Percentiles rank a stretch among this genome's conserved stretches.
phyloP scores from a whole-genome alignment of 495 filamentous ascomycete genomes.

The Cairneyella variabilis region DNA sequence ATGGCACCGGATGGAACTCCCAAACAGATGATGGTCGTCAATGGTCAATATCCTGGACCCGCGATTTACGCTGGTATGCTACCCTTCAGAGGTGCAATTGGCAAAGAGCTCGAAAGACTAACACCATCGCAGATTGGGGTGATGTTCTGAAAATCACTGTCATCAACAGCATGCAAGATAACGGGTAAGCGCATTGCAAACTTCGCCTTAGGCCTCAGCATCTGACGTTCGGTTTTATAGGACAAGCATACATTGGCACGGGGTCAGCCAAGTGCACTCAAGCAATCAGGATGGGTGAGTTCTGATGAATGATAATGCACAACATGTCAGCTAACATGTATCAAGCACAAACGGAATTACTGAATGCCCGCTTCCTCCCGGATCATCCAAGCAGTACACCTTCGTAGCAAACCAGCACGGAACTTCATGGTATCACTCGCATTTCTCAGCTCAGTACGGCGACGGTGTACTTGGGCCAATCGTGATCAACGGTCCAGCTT shows the following conservation, averaged over 20 bases:
- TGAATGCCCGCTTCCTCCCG: background rate
- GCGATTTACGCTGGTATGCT: slow-evolving; percentile 26
- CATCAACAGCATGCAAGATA: background rate
- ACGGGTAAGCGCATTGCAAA: background rate
- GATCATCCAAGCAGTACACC: slow-evolving; percentile 35
- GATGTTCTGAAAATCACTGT: background rate
- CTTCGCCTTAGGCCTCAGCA: background rate
- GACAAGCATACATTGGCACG: background rate
- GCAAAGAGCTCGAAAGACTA: too few species aligned
- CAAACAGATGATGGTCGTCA: slow-evolving; percentile 36
- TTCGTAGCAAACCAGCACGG: slow-evolving; percentile 49
- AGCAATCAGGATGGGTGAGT: background rate
- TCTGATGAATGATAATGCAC: too few species aligned
- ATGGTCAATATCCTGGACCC: slow-evolving; percentile 39
- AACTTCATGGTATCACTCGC: slow-evolving; percentile 57
- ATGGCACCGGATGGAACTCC: slow-evolving; percentile 43
- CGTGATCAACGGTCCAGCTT: slow-evolving; percentile 30
- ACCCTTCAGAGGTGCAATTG: too few species aligned
- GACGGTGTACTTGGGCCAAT: slow-evolving; percentile 43
- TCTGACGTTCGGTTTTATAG: background rate
- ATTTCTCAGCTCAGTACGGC: slow-evolving; percentile 49
- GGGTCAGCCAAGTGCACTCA: background rate
- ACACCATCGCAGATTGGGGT: background rate
- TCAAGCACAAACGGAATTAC: background rate
- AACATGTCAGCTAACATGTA: background rate